A percentile compares a stretch with the other conserved stretches of the same genome.
phyloP scores from a whole-genome alignment of 2,329 filamentous ascomycete species.

The Apiospora aurea region DNA sequence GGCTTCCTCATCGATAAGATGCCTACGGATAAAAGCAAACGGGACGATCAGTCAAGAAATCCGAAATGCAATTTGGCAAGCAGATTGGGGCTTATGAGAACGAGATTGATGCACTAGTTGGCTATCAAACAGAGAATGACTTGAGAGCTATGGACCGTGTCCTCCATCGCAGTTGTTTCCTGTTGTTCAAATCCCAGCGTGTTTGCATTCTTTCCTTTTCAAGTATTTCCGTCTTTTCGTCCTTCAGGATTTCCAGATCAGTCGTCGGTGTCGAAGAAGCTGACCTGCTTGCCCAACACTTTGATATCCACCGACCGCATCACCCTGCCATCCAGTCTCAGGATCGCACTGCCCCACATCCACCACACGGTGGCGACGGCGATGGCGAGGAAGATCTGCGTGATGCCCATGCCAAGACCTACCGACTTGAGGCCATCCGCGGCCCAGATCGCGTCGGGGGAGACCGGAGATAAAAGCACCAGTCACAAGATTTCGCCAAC shows the following conservation, averaged over 20 bases:
- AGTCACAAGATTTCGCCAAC: constrained; percentile 49
- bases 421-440: constrained; percentile 47
- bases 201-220: neutral
- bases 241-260: constrained; percentile 16
- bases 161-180: neutral
- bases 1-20: no score
- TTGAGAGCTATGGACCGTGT: neutral
- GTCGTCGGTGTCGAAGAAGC: constrained; percentile 55
- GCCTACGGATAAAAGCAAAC: neutral
- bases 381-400: constrained; percentile 49
- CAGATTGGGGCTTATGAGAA: neutral
- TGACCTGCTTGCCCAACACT: constrained; percentile 50
- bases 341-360: constrained; percentile 50
- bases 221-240: neutral
- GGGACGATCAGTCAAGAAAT: neutral
- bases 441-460: constrained; percentile 47
- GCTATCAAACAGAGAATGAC: neutral
- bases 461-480: constrained; percentile 53
- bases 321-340: constrained; percentile 52
- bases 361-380: constrained; percentile 48
- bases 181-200: neutral
- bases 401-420: constrained; percentile 50
- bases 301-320: constrained; percentile 56
- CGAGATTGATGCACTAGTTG: constrained; percentile 1
- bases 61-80: neutral